Percentiles rank a stretch among this genome's conserved stretches.
Conservation (phyloP, 1,139 yeast genomes). For the Yamadazyma dushanensis region DNA sequence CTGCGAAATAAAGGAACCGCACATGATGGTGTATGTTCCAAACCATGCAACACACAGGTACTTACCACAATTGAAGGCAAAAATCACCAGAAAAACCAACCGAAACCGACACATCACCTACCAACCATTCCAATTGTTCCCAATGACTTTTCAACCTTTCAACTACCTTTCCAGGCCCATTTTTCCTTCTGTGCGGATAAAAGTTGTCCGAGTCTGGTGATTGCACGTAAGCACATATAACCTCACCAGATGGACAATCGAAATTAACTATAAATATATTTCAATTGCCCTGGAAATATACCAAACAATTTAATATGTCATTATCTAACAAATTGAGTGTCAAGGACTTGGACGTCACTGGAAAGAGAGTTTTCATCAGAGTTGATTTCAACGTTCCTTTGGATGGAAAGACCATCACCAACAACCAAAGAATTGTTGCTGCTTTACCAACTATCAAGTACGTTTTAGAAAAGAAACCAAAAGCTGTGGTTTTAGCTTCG, state of each 20-base stretch:
- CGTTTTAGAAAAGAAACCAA: constrained; percentile 86
- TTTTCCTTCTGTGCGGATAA: too few species aligned
- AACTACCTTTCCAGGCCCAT: too few species aligned
- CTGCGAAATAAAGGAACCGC: too few species aligned
- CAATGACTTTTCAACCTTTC: too few species aligned
- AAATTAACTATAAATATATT: constrained; percentile 3
- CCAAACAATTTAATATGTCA: constrained; percentile 55
- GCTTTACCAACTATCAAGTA: constrained; percentile 96
- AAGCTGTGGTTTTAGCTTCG: constrained; percentile 86
- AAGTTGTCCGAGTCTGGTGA: constrained; percentile 13
- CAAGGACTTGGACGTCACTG: constrained; percentile 80
- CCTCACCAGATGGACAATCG: constrained; percentile 20
- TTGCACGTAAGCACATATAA: constrained; percentile 7
- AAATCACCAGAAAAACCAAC: too few species aligned
- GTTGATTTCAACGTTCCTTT: constrained; percentile 98
- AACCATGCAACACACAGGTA: too few species aligned
- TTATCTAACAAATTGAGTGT: constrained; percentile 89
- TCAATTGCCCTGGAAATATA: constrained; percentile 3
- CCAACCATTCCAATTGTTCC: too few species aligned
- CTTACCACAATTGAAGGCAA: too few species aligned
- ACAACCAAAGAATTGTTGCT: constrained; percentile 98
- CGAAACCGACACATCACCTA: too few species aligned
- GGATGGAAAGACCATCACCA: constrained; percentile 93
- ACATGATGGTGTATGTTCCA: too few species aligned
- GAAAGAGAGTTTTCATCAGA: constrained; percentile 93